Evolutionary conservation across 2,329 filamentous ascomycete genomes (phyloP), one percentile per base, ranked within the genome.

Genomic region (Monilinia laxa): DNA sequence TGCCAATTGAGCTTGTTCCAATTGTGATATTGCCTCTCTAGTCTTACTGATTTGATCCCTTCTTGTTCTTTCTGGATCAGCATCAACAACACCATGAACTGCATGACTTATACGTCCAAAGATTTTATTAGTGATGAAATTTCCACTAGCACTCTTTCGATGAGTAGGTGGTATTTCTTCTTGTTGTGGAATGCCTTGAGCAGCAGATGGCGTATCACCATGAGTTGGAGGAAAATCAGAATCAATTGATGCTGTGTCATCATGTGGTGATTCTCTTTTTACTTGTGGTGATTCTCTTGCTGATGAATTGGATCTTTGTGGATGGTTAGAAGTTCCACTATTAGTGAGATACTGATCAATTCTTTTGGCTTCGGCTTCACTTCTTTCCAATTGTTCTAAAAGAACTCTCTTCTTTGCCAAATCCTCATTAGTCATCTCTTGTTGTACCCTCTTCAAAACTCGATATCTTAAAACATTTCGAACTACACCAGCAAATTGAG

Each of bases 1-100:
- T 5, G 91, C 93, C 42, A 92, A 86, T 67, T 97, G 85, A 0
- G 95, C 95, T 81, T 96, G 92, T 78, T 98, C 93, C 63, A 99
- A 83, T 81, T 97, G 85, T 56, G 80, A 85, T 69, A 99, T 87
- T 67, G 88, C 91, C 79, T 99, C 95, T 71, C 90, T 88, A 0
- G 95, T 99, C 83, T 97, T 98, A 51, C 94, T 93, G 72, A 99
- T 97, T 70, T 92, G 90, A 77, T 99, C 95, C 64, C 95, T 86
- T 64, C 95, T 85, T 54, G 93, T 97, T 70, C 93, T 85, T 79
- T 99, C 95, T 0, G 95, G 95, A 76, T 99, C 95, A 53, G 96
- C 92, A 76, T 99, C 95, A 1, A 95, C 94, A 74, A 98, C 94
- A 4, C 95, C 95, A 75, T 98, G 92, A 45, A 98, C 92, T 0